Conservation (phyloP, 352 stramenopile genomes). For the Pythium guiyangense region DNA sequence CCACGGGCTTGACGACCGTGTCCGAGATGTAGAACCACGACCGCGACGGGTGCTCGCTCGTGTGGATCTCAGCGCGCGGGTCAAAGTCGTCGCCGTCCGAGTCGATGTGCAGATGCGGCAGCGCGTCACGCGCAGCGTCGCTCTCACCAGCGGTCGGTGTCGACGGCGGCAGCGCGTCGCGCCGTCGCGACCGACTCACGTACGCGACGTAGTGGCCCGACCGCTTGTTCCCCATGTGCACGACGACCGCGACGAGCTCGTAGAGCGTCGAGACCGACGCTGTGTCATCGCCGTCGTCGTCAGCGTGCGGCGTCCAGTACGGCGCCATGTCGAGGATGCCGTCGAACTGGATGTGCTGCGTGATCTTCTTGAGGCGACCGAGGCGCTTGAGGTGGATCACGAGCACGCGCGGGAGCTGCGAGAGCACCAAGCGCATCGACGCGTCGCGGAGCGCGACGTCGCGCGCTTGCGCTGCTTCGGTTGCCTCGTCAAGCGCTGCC, state of each 20-base stretch:
- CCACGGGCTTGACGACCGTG: constrained; percentile 52
- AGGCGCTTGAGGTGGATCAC: constrained; percentile 70
- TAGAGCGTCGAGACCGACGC: constrained; percentile 31
- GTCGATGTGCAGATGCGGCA: constrained; percentile 1
- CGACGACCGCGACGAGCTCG: constrained; percentile 61
- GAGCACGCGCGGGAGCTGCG: constrained; percentile 45
- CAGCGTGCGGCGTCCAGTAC: constrained; percentile 9
- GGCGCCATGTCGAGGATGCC: constrained; percentile 47
- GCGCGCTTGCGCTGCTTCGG: no score
- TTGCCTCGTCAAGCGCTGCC: no score
- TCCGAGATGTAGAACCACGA: constrained; percentile 76
- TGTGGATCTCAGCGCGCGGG: constrained; percentile 19
- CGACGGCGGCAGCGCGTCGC: constrained; percentile 13
- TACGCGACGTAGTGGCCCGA: constrained; percentile 73
- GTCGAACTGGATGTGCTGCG: constrained; percentile 58
- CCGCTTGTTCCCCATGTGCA: constrained; percentile 68
- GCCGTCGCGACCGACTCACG: constrained; percentile 49
- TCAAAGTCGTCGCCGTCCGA: constrained; percentile 23
- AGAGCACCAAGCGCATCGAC: constrained; percentile 49
- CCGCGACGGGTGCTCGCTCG: constrained; percentile 15
- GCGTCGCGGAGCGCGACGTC: constrained; percentile 39
- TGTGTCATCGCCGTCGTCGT: constrained; percentile 7
- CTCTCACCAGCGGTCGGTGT: no score
- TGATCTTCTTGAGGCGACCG: constrained; percentile 50
- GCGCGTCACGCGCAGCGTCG: no score